phyloP scores from a whole-genome alignment of 441 rosid species.

The Sinapis alba region DNA sequence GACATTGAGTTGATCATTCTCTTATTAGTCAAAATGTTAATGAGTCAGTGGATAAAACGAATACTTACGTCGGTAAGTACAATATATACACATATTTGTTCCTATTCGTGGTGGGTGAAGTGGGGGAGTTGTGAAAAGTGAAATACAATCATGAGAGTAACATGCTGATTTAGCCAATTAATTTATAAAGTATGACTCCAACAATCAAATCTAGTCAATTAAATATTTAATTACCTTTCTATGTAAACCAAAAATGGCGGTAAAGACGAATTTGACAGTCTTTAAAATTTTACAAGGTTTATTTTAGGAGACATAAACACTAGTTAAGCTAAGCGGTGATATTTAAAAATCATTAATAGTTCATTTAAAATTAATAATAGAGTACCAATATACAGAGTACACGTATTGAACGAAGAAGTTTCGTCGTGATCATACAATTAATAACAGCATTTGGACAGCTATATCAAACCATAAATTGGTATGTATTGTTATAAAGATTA shows the following conservation, averaged over 20 bases:
- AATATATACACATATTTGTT: constrained; percentile 14
- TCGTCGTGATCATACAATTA: constrained; percentile 17
- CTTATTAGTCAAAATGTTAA: neutral
- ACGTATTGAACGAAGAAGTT: constrained; percentile 12
- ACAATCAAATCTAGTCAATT: constrained; percentile 13
- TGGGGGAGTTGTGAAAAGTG: constrained; percentile 23
- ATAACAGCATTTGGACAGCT: constrained; percentile 33
- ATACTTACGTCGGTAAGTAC: constrained; percentile 23
- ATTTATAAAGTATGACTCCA: constrained; percentile 29
- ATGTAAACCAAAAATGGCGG: constrained; percentile 14
- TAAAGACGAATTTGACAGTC: neutral
- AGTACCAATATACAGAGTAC: neutral
- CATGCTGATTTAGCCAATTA: constrained; percentile 37
- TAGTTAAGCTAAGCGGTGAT: neutral
- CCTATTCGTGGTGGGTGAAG: constrained; percentile 31
- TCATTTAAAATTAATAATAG: neutral
- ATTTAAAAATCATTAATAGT: neutral
- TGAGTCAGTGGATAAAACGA: neutral
- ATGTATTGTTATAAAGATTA: constrained; percentile 16
- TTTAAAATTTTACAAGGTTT: neutral
- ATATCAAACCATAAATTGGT: neutral
- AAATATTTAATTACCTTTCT: constrained; percentile 4
- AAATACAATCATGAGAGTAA: constrained; percentile 42
- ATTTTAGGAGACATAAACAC: neutral
- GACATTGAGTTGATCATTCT: constrained; percentile 1